Percentiles rank a stretch among this genome's conserved stretches.
Conservation (phyloP, 352 stramenopile species). For the Phytophthora syringae region DNA sequence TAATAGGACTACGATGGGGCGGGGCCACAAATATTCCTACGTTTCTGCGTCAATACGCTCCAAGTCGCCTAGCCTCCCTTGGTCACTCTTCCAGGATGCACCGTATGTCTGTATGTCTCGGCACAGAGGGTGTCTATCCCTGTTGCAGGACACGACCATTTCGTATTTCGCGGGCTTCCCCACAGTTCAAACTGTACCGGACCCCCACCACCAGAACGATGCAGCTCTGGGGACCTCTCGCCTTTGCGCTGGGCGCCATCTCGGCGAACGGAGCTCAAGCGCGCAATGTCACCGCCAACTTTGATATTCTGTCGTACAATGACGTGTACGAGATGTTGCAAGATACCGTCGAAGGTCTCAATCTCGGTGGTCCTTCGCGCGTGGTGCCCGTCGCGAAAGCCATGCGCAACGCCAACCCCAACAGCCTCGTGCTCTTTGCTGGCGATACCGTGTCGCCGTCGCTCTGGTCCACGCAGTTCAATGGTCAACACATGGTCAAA, state of each 20-base stretch:
- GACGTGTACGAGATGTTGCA: conserved; percentile 85
- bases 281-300: conserved; percentile 51
- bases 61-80: conserved; percentile 16
- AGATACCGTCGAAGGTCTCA: conserved; percentile 66
- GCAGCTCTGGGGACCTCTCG: conserved; percentile 28
- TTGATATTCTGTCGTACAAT: conserved; percentile 81
- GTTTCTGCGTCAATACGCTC: conserved; percentile 19
- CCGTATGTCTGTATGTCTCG: conserved; percentile 31
- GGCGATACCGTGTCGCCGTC: conserved; percentile 85
- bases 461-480: conserved; percentile 83
- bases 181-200: conserved; percentile 7
- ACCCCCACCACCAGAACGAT: conserved; percentile 7
- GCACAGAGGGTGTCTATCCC: conserved; percentile 14
- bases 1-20: conserved; percentile 27
- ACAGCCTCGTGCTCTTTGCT: conserved; percentile 80
- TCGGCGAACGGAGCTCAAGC: conserved; percentile 9
- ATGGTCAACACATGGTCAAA: conserved; percentile 81
- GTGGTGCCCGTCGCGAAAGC: conserved; percentile 69
- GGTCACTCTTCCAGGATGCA: conserved; percentile 4
- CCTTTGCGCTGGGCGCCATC: conserved; percentile 13
- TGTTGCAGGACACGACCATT: conserved; percentile 16
- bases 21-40: conserved; percentile 25
- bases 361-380: conserved; percentile 74
- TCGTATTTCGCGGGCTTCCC: conserved; percentile 15
- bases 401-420: conserved; percentile 63